Percentiles rank a stretch among this genome's conserved stretches.
These are phyloP conservation scores for Cyclotella baltica DNA, from an alignment of 108 stramenopile genomes.

Conservation along the genomic window DNA sequence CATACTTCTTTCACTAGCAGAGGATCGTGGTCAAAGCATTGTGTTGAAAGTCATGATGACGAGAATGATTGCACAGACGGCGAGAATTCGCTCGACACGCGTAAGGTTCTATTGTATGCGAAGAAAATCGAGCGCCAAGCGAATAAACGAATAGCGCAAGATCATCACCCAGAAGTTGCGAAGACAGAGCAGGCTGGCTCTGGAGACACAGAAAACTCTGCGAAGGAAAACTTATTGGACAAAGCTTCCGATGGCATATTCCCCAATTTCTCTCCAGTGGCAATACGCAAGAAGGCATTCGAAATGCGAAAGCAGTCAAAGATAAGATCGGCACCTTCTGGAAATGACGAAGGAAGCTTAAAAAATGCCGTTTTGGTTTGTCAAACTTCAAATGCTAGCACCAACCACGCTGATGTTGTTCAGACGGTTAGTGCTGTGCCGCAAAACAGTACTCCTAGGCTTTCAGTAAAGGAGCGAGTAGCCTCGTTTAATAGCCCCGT, in stretches of 20 bases:
- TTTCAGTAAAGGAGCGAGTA: constrained; percentile 41
- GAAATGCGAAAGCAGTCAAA: constrained; percentile 15
- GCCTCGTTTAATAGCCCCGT: constrained; percentile 24
- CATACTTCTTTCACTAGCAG: no score
- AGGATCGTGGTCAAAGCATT: no score
- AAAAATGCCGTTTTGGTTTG: constrained; percentile 1
- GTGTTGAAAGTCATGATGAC: no score
- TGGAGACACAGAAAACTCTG: constrained; percentile 28
- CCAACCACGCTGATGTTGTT: background rate
- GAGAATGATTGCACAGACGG: constrained; percentile 36
- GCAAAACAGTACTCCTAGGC: background rate
- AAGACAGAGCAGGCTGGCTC: constrained; percentile 9
- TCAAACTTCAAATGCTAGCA: background rate
- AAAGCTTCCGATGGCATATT: constrained; percentile 4
- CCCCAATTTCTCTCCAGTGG: constrained; percentile 15
- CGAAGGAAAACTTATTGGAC: constrained; percentile 27
- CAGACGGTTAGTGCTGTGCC: constrained; percentile 3
- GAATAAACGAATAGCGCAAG: background rate
- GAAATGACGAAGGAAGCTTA: constrained; percentile 4
- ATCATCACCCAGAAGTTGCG: background rate
- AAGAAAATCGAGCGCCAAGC: constrained; percentile 19
- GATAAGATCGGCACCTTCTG: background rate
- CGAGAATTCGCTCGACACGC: constrained; percentile 32
- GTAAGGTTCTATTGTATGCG: constrained; percentile 34
- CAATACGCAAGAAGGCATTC: constrained; percentile 28